A percentile compares a stretch with the other conserved stretches of the same genome.
phyloP scores from a whole-genome alignment of 208 protist species.

The Naegleria lovaniensis region DNA sequence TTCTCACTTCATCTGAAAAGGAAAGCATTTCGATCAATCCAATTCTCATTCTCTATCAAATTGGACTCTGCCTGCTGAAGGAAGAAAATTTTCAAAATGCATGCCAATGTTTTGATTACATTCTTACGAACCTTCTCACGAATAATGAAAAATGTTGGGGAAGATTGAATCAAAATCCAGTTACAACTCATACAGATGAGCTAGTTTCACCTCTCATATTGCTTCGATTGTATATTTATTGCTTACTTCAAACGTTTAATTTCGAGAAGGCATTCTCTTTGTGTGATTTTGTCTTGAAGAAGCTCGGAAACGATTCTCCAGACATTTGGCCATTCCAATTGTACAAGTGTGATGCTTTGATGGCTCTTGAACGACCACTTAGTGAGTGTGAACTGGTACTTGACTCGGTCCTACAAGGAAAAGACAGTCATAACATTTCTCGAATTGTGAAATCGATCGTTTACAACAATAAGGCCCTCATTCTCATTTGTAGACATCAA shows the following conservation, averaged over 20 bases:
- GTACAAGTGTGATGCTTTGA: neutral
- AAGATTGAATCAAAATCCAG: neutral
- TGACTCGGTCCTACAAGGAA: neutral
- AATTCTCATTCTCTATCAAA: neutral
- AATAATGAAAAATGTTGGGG: neutral
- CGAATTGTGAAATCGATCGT: neutral
- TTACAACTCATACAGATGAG: neutral
- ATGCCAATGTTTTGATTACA: neutral
- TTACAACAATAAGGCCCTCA: neutral
- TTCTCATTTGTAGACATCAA: neutral
- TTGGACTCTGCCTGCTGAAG: neutral
- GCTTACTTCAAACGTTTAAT: neutral
- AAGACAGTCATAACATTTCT: neutral
- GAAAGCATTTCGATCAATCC: neutral
- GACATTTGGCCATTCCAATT: neutral
- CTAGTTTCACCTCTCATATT: neutral
- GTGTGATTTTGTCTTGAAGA: neutral
- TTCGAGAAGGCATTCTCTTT: neutral
- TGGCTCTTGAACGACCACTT: neutral
- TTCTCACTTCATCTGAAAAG: neutral
- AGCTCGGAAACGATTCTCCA: neutral
- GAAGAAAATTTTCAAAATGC: neutral
- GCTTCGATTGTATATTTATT: neutral
- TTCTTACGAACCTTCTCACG: neutral
- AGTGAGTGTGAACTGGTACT: neutral